Evolutionary conservation across 495 filamentous ascomycete species (phyloP), one percentile per base, ranked within the genome.

Genomic region (Lentithecium fluviatile): DNA sequence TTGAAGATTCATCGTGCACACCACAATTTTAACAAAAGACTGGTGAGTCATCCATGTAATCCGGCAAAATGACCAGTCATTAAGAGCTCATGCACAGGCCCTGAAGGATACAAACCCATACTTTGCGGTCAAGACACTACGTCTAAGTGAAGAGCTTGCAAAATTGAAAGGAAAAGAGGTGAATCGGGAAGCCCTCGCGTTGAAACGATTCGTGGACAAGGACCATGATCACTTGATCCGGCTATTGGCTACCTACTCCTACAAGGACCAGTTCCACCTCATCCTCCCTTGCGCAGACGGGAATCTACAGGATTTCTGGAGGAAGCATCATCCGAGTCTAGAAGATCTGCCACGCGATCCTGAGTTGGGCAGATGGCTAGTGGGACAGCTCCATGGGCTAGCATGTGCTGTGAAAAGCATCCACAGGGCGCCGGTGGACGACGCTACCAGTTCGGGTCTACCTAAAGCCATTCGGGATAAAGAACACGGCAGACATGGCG

Each of bases 211-310:
- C 32, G 32, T 53, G 23, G 40, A 56, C 36, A 36, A 10, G 15
- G 19, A 46, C 11, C 37, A 56, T n/a, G 13, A 36, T n/a, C n/a
- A 60, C 25, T 24, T 60, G 8, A 54, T 60, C n/a, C 47, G 46
- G 26, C 58, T 60, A 21, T 45, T 60, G 49, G 29, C 23, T 2
- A 54, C 58, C 1, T 60, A 38, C 25, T 20, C 17, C 12, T 49
- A 60, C 29, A 26, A 50, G 24, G 20, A 47, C 7, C 10, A 54
- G 2, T 37, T 60, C 6, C 46, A 60, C 25, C 20, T 60, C 2
- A n/a, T 60, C 2, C 54, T 60, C 25, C 45, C 45, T 2, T 60
- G 58, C 21, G 58, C 58, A 10, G 58, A 60, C 21, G 58, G 58
- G 11, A 60, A 60, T 40, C 58, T 60, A 2, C 29, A 34, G 25